A percentile compares a stretch with the other conserved stretches of the same genome.
These are phyloP conservation scores for Ceratobasidium sp. DNA, from an alignment of 1,284 basidiomycete species.

Conservation along the genomic window DNA sequence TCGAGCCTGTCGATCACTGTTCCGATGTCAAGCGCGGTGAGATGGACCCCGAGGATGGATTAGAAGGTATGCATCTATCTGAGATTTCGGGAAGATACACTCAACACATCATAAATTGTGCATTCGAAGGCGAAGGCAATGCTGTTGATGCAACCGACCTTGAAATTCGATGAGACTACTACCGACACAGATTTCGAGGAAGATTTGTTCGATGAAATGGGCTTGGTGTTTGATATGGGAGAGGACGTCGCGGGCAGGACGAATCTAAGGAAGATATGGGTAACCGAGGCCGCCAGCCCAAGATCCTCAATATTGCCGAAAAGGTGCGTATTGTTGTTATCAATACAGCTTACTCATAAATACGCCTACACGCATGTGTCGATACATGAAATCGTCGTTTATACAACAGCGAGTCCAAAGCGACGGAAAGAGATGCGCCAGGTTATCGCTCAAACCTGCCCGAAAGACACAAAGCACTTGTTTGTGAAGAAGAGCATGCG, in stretches of 20 bases:
- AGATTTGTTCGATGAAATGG: not conserved
- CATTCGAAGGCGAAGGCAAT: not conserved
- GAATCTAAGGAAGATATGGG: not conserved
- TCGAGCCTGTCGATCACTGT: constrained; percentile 3
- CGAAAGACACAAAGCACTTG: not conserved
- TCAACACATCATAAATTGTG: too few species aligned
- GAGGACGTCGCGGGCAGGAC: not conserved
- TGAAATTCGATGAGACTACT: not conserved
- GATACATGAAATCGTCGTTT: constrained; percentile 9
- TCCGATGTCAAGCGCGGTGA: not conserved
- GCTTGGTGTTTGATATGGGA: not conserved
- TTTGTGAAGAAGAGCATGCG: constrained; percentile 1
- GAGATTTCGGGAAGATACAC: not conserved
- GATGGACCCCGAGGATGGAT: not conserved
- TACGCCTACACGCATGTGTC: not conserved
- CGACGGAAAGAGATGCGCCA: not conserved
- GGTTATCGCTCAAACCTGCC: not conserved
- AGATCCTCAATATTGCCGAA: not conserved
- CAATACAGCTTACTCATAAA: not conserved
- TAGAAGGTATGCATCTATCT: not conserved
- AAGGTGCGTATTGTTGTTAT: not conserved
- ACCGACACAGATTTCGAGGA: not conserved
- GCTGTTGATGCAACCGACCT: not conserved
- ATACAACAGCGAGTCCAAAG: not conserved
- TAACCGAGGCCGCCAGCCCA: not conserved